Evolutionary conservation across 495 filamentous ascomycete species (phyloP), one percentile per base, ranked within the genome.

Genomic region (Trichoderma virens): DNA sequence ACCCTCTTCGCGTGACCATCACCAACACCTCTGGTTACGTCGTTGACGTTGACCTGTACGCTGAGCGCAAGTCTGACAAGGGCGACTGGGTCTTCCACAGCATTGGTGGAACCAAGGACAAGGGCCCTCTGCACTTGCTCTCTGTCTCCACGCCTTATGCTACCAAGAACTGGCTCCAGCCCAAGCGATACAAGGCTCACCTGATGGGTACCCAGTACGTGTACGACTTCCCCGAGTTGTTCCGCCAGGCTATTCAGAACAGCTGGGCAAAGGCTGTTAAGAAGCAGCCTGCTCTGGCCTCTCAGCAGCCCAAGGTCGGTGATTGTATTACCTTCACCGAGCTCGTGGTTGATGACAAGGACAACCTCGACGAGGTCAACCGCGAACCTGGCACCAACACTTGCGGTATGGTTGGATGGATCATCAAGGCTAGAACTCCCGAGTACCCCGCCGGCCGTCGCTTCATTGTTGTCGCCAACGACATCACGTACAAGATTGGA

Each of bases 21-120:
- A 96, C 88, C 74, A 98, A 98, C 81, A 98, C 95, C 39, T 98
- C 93, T 25, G 94, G 94, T n/a, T 98, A 93, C 80, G 90, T 98
- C 71, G 93, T 97, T 70, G 89, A 98, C 75, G 91, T 98, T 32
- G 94, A 98, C 82, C 82, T 98, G 73, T 98, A 98, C 73, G 91
- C 90, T 18, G 94, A 98, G 84, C 89, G 90, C 76, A 97, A 96
- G 81, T 95, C 94, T 0, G 95, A 98, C 77, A 97, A 93, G 83
- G 85, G 83, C 65, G 91, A 98, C 68, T 97, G 92, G 92, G 82
- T 97, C 65, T 98, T 98, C 90, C 91, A 98, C 74, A 96, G 90
- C 75, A 95, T 97, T 73, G 92, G 95, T 62, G 92, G 92, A 64
- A 95, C 88, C 64, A 95, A 87, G 66, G 96, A 95, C 85, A 89